Evolutionary conservation across 2,329 filamentous ascomycete genomes (phyloP).

Genomic region (Trichophyton rubrum): DNA sequence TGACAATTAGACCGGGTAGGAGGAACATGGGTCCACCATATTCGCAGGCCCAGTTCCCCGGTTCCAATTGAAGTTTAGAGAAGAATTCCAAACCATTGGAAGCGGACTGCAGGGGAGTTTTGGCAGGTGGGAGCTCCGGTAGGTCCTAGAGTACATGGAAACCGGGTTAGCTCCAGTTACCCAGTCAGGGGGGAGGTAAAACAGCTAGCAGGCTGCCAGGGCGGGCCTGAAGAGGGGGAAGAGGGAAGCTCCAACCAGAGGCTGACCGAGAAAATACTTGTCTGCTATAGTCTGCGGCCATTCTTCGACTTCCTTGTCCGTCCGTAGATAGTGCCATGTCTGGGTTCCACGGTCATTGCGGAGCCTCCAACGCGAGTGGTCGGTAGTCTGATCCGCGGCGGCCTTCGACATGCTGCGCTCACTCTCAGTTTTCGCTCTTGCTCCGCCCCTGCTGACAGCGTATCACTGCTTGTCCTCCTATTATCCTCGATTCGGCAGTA

Average conservation of each 20-base stretch:
- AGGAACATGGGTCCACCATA: conserved; percentile 98
- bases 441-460: too few species aligned
- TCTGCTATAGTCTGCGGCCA: conserved; percentile 89
- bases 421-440: not conserved
- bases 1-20: conserved; percentile 69
- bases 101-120: conserved; percentile 63
- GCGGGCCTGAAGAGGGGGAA: not conserved
- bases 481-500: not conserved
- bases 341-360: conserved; percentile 71
- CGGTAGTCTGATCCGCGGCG: conserved; percentile 45
- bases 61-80: conserved; percentile 72
- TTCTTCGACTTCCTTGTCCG: conserved; percentile 54
- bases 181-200: not conserved
- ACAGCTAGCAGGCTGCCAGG: not conserved
- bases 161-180: not conserved
- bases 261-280: conserved; percentile 72
- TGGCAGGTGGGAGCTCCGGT: conserved; percentile 56
- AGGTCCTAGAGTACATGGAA: conserved; percentile 45
- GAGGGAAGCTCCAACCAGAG: conserved; percentile 46
- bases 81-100: conserved; percentile 80
- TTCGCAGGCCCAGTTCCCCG: conserved; percentile 92
- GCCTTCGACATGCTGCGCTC: not conserved
- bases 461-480: too few species aligned
- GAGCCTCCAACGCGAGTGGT: conserved; percentile 72
- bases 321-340: conserved; percentile 81